Conservation (phyloP, 768 basidiomycete genomes). For the Sporobolomyces roseus region DNA sequence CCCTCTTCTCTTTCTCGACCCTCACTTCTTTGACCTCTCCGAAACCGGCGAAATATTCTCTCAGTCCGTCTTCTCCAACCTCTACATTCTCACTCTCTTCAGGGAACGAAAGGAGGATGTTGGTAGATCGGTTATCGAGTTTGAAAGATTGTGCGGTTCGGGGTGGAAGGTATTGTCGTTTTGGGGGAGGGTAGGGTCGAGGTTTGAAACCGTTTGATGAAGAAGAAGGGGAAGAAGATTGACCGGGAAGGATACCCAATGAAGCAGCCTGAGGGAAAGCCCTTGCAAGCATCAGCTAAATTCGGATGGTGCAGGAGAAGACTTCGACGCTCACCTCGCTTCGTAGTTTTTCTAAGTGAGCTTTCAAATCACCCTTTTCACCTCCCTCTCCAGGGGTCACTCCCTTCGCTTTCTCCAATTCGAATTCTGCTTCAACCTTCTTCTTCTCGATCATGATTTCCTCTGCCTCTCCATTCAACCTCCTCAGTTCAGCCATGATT, state of each 20-base stretch:
- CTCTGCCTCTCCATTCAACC: background rate
- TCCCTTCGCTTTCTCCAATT: conserved; percentile 3
- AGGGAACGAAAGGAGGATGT: background rate
- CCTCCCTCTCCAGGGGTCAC: background rate
- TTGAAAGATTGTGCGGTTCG: conserved; percentile 8
- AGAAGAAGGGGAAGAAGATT: too few relatives aligned
- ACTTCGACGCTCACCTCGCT: conserved; percentile 5
- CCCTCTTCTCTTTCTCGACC: background rate
- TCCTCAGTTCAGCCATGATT: conserved; percentile 10
- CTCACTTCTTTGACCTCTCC: background rate
- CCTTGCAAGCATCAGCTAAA: background rate
- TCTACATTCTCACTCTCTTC: background rate
- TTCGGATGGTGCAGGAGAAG: background rate
- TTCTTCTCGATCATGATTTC: background rate
- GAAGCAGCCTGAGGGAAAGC: background rate
- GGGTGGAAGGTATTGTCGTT: background rate
- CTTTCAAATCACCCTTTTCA: background rate
- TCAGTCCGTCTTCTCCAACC: too few relatives aligned
- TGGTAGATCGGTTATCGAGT: conserved; percentile 15
- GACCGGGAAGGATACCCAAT: conserved; percentile 4
- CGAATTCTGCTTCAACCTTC: background rate
- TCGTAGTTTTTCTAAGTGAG: conserved; percentile 3
- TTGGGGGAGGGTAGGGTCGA: conserved; percentile 2
- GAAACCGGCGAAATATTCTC: background rate
- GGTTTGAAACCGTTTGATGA: background rate